Evolutionary conservation across 1,139 yeast genomes (phyloP), one percentile per base, ranked within the genome.

Genomic region (Sugiyamaella japonica): DNA sequence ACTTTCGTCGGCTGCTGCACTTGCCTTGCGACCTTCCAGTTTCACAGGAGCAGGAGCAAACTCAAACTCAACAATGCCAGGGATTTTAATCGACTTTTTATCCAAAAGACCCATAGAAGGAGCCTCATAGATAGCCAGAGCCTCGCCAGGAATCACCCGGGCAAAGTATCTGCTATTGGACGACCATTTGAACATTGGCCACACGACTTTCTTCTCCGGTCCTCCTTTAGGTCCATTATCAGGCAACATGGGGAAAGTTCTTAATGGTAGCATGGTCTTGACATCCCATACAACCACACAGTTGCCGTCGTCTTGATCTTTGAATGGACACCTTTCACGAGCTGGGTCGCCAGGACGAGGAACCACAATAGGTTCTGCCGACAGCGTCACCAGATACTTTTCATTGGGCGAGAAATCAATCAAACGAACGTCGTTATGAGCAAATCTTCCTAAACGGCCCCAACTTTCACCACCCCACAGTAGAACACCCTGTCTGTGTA

Each of bases 131-230:
- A 95, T 81, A 50, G 96, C 93, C 64, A 95, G 78, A 29, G 71
- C 69, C 54, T 96, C 97, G 62, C 89, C 95, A 55, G 96, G 96
- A 54, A 93, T 93, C 73, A 89, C 83, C 76, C 99, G 87, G 56
- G 97, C 98, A 76, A 96, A 89, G 77, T 85, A 95, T 73, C 84
- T 85, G 73, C 89, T 97, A 74, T 95, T 95, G 66, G 78, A 80
- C 46, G 98, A 89, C 98, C 99, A 95, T 74, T 90, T 91, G 70
- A 95, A 86, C 69, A 93, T 82, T 50, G 99, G 99, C 99, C 99
- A 93, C 62, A 87, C 85, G 84, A 89, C 83, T 69, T 85, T 86
- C 50, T 52, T 52, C 31, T 63, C 62, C 29, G 58, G 58, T 13
- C 43, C 42, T n/a, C 41, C 48, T 15, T 13, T 37, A 31, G 32